Evolutionary conservation across 495 filamentous ascomycete species (phyloP).

Genomic region (Tetracladium setigerum): DNA sequence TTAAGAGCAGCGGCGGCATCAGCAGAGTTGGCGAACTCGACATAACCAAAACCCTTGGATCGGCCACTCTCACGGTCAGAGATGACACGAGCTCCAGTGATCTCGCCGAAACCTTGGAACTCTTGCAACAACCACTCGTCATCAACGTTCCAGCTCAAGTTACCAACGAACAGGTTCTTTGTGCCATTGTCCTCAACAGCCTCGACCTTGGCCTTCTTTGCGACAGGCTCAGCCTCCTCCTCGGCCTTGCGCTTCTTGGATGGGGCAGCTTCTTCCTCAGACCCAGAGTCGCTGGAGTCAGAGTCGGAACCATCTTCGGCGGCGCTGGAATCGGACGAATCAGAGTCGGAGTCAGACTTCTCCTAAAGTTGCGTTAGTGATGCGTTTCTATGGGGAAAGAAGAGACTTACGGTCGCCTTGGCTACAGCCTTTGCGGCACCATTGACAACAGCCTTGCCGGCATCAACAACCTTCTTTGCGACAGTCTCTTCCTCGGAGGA

Average conservation of each 20-base stretch:
- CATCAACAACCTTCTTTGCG: constrained; percentile 24
- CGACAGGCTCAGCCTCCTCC: constrained; percentile 42
- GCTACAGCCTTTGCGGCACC: constrained; percentile 29
- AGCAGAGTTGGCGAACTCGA: constrained; percentile 70
- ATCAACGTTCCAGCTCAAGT: constrained; percentile 90
- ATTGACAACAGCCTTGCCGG: constrained; percentile 23
- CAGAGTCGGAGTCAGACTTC: constrained; percentile 30
- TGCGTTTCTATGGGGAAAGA: constrained; percentile 1
- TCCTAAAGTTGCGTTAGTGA: constrained; percentile 20
- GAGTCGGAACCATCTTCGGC: constrained; percentile 27
- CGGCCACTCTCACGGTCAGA: constrained; percentile 74
- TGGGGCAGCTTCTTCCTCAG: constrained; percentile 39
- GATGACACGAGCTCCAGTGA: constrained; percentile 70
- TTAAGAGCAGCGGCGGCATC: constrained; percentile 70
- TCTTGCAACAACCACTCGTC: constrained; percentile 83
- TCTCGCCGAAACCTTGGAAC: constrained; percentile 77
- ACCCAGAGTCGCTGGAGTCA: constrained; percentile 37
- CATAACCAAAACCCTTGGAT: constrained; percentile 94
- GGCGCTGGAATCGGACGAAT: constrained; percentile 13
- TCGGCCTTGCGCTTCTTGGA: constrained; percentile 92
- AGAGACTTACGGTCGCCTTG: constrained; percentile 29
- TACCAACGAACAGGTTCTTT: constrained; percentile 83
- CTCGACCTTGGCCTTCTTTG: constrained; percentile 84
- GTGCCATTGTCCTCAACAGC: constrained; percentile 47
- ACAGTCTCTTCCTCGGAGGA: constrained; percentile 30